Evolutionary conservation across 352 stramenopile genomes (phyloP).

Genomic region (Globisporangium cederbergense): DNA sequence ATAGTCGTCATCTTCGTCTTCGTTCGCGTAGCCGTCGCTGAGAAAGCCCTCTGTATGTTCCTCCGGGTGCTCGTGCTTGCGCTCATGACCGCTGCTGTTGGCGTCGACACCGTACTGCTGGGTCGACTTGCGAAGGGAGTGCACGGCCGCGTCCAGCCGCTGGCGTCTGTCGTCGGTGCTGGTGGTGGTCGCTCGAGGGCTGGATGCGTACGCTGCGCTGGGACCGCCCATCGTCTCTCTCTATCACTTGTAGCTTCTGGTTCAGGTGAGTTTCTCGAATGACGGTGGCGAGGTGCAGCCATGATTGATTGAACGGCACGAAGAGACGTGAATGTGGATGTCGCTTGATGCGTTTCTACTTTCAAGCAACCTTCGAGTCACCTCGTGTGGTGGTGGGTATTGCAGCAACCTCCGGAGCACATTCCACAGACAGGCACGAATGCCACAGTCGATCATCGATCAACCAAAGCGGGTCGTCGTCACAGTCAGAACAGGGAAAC

Average conservation of each 20-base stretch:
- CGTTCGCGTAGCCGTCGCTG: slow-evolving; percentile 14
- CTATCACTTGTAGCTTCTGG: background rate
- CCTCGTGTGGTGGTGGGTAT: background rate
- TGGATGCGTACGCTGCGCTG: slow-evolving; percentile 8
- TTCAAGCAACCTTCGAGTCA: slow-evolving; percentile 16
- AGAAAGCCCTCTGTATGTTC: slow-evolving; percentile 3
- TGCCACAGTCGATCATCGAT: slow-evolving; percentile 1
- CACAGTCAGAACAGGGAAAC: background rate
- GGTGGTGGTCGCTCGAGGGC: background rate
- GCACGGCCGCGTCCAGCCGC: slow-evolving; percentile 10
- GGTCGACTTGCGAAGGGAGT: slow-evolving; percentile 24
- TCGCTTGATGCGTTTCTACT: background rate
- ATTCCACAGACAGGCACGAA: slow-evolving; percentile 8
- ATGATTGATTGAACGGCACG: slow-evolving; percentile 1
- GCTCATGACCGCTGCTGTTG: background rate
- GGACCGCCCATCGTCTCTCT: slow-evolving; percentile 10
- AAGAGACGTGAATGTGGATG: slow-evolving; percentile 7
- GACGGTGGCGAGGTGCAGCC: background rate
- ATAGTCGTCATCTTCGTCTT: slow-evolving; percentile 29
- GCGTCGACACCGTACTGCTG: slow-evolving; percentile 17
- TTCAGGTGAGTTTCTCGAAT: slow-evolving; percentile 12
- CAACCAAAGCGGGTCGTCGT: too few relatives aligned
- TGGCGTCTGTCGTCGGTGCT: slow-evolving; percentile 4
- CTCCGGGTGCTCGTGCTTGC: background rate
- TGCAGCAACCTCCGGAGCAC: slow-evolving; percentile 7